Conservation (phyloP, 768 basidiomycete species). For the Trametes cinnabarina region DNA sequence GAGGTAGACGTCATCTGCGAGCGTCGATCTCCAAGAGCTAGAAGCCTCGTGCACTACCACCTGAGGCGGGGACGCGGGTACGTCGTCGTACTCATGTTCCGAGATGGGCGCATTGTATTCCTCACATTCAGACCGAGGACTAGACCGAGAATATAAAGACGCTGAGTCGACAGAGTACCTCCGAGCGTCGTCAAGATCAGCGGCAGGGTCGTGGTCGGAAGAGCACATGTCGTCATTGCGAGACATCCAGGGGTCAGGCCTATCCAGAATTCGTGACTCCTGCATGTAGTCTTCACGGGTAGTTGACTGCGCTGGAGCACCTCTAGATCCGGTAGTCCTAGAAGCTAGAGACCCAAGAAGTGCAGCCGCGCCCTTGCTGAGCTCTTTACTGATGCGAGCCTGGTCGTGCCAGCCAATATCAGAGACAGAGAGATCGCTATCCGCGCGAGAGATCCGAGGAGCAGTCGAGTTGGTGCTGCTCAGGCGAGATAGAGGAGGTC, state of each 20-base stretch:
- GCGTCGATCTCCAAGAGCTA: conserved; percentile 22
- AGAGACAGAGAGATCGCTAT: conserved; percentile 49
- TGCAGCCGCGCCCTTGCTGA: conserved; percentile 49
- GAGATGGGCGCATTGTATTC: not conserved
- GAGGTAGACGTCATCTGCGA: conserved; percentile 34
- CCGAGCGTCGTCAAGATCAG: not conserved
- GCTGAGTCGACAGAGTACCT: conserved; percentile 6
- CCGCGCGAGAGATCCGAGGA: conserved; percentile 33
- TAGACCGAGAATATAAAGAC: conserved; percentile 10
- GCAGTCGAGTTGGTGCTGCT: not conserved
- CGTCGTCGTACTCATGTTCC: not conserved
- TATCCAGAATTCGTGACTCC: not conserved
- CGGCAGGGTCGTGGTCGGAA: not conserved
- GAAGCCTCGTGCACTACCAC: conserved; percentile 2
- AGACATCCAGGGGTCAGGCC: not conserved
- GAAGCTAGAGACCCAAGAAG: conserved; percentile 43
- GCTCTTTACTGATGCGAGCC: conserved; percentile 29
- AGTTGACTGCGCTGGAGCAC: too few species aligned
- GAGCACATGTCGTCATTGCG: not conserved
- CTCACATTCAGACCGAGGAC: conserved; percentile 20
- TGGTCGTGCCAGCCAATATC: conserved; percentile 7
- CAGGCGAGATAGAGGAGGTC: not conserved
- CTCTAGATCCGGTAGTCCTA: not conserved
- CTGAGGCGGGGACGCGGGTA: not conserved
- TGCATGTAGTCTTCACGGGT: not conserved